These are phyloP conservation scores for Seiridium cupressi DNA, from an alignment of 2,329 filamentous ascomycete species.

Conservation along the genomic window DNA sequence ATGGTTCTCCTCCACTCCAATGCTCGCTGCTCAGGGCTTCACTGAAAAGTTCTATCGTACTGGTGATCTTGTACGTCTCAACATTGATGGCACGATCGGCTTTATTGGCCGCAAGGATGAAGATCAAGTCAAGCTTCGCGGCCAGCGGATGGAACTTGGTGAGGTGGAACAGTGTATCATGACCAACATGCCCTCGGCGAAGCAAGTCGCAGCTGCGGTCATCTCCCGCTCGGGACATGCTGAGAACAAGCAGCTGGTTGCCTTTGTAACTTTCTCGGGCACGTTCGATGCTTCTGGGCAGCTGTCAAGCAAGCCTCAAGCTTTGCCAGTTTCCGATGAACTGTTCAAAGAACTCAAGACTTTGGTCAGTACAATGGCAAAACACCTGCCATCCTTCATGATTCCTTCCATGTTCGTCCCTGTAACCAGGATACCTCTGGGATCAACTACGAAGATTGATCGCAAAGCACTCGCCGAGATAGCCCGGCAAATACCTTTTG, in stretches of 20 bases:
- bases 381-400: slow-evolving; percentile 1
- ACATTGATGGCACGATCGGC: slow-evolving; percentile 22
- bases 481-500: slow-evolving; percentile 5
- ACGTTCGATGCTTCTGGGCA: not conserved
- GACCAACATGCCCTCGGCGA: slow-evolving; percentile 5
- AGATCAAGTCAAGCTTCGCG: slow-evolving; percentile 46
- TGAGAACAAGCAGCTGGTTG: slow-evolving; percentile 5
- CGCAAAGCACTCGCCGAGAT: not conserved
- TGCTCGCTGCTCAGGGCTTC: not conserved
- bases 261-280: slow-evolving; percentile 8
- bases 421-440: not conserved
- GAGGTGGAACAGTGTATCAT: slow-evolving; percentile 34
- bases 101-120: slow-evolving; percentile 41
- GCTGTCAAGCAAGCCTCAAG: slow-evolving; percentile 1
- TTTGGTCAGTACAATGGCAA: slow-evolving; percentile 2
- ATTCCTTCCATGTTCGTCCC: slow-evolving; percentile 2
- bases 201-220: slow-evolving; percentile 9
- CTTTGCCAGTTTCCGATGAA: slow-evolving; percentile 3
- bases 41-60: slow-evolving; percentile 25
- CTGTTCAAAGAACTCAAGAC: slow-evolving; percentile 5
- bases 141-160: slow-evolving; percentile 42
- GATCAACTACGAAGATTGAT: not conserved
- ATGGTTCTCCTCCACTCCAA: not conserved
- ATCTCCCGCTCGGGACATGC: slow-evolving; percentile 1
- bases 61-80: slow-evolving; percentile 30